Conservation (phyloP, 1,139 yeast genomes). For the Scheffersomyces segobiensis region DNA sequence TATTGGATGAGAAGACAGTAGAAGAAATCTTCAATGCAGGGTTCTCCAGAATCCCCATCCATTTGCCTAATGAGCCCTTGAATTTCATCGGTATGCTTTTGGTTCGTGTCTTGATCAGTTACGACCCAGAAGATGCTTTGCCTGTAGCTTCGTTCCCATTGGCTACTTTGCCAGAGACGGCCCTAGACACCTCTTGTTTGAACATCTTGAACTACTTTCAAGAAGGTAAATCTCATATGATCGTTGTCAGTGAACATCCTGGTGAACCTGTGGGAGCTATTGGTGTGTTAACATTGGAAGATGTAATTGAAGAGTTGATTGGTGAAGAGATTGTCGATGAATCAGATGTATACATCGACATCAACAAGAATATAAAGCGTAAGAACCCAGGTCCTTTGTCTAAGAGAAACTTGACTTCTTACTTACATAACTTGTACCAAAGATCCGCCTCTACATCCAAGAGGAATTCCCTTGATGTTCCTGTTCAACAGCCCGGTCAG, state of each 20-base stretch:
- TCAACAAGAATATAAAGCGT: constrained; percentile 82
- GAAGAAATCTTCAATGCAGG: constrained; percentile 94
- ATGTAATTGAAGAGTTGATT: constrained; percentile 93
- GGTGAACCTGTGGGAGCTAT: constrained; percentile 87
- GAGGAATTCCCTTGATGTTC: constrained; percentile 38
- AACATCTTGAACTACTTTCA: constrained; percentile 94
- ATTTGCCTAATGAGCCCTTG: constrained; percentile 82
- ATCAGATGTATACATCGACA: constrained; percentile 91
- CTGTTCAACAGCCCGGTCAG: neutral
- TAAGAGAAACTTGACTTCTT: constrained; percentile 68
- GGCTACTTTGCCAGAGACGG: constrained; percentile 95
- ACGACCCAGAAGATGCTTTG: constrained; percentile 93
- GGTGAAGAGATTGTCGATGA: constrained; percentile 98
- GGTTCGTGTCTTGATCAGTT: constrained; percentile 88
- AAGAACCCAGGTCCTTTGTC: constrained; percentile 83
- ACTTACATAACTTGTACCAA: constrained; percentile 60
- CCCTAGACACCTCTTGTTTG: constrained; percentile 87
- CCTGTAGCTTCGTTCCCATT: constrained; percentile 93
- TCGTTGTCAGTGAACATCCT: constrained; percentile 82
- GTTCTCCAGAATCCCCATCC: constrained; percentile 94
- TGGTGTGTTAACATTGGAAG: constrained; percentile 92
- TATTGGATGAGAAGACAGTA: constrained; percentile 81
- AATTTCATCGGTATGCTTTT: constrained; percentile 95
- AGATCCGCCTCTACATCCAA: constrained; percentile 35
- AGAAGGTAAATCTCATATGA: constrained; percentile 98